Conservation (phyloP, 139 green algal species). For the Micromonas pusilla region DNA sequence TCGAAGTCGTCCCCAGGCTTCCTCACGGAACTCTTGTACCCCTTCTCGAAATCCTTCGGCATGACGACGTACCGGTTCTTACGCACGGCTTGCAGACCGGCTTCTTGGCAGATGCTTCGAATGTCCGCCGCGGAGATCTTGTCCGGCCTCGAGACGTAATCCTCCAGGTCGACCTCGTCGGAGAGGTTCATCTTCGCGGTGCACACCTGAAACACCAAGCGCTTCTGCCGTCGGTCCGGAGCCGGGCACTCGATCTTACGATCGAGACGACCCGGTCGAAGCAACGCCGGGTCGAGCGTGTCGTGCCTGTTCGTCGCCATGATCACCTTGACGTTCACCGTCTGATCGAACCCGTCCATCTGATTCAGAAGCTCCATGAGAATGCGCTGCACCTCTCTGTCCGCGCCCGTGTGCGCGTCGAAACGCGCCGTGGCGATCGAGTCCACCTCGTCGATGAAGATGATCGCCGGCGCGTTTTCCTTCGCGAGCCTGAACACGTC, state of each 20-base stretch:
- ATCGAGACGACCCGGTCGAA: slow-evolving; percentile 92
- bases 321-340: slow-evolving; percentile 83
- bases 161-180: slow-evolving; percentile 97
- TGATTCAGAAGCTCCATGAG: slow-evolving; percentile 99
- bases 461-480: slow-evolving; percentile 95
- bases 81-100: slow-evolving; percentile 85
- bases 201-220: slow-evolving; percentile 97
- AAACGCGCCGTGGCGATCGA: slow-evolving; percentile 96
- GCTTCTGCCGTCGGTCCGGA: slow-evolving; percentile 94
- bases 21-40: slow-evolving; percentile 94
- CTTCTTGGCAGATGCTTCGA: slow-evolving; percentile 68
- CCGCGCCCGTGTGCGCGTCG: slow-evolving; percentile 92
- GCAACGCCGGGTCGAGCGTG: slow-evolving; percentile 93
- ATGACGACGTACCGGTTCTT: slow-evolving; percentile 98
- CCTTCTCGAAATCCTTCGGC: slow-evolving; percentile 99
- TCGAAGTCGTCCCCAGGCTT: slow-evolving; percentile 83
- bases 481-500: slow-evolving; percentile 98
- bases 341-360: slow-evolving; percentile 98
- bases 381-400: slow-evolving; percentile 97
- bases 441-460: slow-evolving; percentile 93
- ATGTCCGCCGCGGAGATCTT: slow-evolving; percentile 95
- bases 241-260: slow-evolving; percentile 99
- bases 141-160: slow-evolving; percentile 92
- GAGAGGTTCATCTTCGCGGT: slow-evolving; percentile 95
- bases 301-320: slow-evolving; percentile 98